Percentiles rank a stretch among this genome's conserved stretches.
phyloP scores from a whole-genome alignment of 257 asterid genomes.

The Coffea eugenioides region DNA sequence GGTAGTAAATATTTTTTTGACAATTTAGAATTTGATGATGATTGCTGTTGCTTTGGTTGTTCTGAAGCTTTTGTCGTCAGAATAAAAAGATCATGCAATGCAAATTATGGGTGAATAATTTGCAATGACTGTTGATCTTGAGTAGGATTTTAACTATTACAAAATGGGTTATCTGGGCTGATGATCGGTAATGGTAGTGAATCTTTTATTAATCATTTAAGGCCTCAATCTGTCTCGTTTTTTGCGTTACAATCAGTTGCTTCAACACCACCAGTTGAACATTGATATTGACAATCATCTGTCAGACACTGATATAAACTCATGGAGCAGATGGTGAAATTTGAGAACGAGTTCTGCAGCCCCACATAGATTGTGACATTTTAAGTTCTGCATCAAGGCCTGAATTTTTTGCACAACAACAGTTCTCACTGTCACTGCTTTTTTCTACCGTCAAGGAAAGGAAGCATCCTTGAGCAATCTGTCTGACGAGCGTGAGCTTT shows the following conservation, averaged over 20 bases:
- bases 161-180: not conserved
- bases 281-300: not conserved
- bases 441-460: no score
- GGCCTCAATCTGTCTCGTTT: not conserved
- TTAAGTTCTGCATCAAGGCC: not conserved
- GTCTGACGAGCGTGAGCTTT: no score
- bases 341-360: not conserved
- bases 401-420: not conserved
- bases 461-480: no score
- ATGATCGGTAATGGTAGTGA: not conserved
- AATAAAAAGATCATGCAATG: not conserved
- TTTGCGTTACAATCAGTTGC: not conserved
- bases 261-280: not conserved
- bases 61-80: not conserved
- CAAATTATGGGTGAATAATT: not conserved
- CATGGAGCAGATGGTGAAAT: no score
- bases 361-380: not conserved
- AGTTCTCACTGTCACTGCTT: no score
- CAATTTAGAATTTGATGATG: not conserved
- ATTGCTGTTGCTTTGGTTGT: not conserved
- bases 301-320: not conserved
- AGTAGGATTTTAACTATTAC: not conserved
- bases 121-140: not conserved
- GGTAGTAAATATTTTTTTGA: constrained; percentile 43
- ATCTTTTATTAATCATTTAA: not conserved